Conservation (phyloP, 768 basidiomycete genomes). For the Leccinum broughii region DNA sequence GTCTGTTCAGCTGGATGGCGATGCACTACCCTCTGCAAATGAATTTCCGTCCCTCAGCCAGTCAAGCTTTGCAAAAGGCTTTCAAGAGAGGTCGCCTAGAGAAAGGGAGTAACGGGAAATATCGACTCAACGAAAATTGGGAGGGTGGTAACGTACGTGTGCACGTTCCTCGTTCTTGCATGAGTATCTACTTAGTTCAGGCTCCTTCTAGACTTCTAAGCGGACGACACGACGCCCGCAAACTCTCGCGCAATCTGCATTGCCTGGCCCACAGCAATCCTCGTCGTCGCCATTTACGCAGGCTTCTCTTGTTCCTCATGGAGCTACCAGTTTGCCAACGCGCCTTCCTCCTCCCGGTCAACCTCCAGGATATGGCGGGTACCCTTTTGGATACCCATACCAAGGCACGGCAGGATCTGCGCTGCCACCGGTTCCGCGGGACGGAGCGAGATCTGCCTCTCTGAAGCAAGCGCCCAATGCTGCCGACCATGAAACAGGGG, state of each 20-base stretch:
- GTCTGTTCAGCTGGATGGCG: constrained; percentile 83
- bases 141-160: constrained; percentile 75
- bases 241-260: constrained; percentile 35
- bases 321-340: constrained; percentile 35
- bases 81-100: constrained; percentile 79
- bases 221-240: constrained; percentile 82
- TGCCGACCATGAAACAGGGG: constrained; percentile 36
- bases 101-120: constrained; percentile 72
- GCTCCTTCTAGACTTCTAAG: constrained; percentile 58
- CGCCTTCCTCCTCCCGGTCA: constrained; percentile 34
- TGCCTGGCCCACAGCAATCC: constrained; percentile 32
- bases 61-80: constrained; percentile 87
- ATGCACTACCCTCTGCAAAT: constrained; percentile 77
- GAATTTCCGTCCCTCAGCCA: constrained; percentile 89
- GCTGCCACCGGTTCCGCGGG: constrained; percentile 1
- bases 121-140: constrained; percentile 74
- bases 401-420: constrained; percentile 23
- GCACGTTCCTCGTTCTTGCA: neutral
- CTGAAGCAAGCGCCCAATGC: constrained; percentile 15
- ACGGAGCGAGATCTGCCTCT: constrained; percentile 3
- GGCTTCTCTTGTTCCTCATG: constrained; percentile 42
- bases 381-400: constrained; percentile 41
- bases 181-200: constrained; percentile 8
- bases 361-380: constrained; percentile 37
- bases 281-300: constrained; percentile 61